Evolutionary conservation across 2,329 filamentous ascomycete species (phyloP), one percentile per base, ranked within the genome.

Genomic region (Orbilia brochopaga): DNA sequence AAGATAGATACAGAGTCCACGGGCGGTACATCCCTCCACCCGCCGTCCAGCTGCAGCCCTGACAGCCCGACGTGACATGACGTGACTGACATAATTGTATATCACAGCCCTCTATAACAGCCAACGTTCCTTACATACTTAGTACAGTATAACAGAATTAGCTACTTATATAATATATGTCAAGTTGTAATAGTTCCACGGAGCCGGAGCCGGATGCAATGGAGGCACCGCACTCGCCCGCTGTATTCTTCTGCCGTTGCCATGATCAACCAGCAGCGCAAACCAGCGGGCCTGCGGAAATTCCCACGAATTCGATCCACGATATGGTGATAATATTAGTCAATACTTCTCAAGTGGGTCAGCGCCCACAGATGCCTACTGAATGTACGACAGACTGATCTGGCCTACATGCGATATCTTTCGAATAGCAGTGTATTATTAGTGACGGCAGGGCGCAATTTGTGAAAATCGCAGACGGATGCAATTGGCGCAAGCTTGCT

Each of bases 151-250:
- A 4, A 44, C 6, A 7, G 40, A 4, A 10, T n/a, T 5, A 17
- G 40, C 40, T 7, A 44, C n/a, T n/a, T n/a, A n/a, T n/a, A n/a
- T n/a, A n/a, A n/a, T n/a, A n/a, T n/a, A n/a, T n/a, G n/a, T n/a
- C 5, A n/a, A 44, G 19, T 19, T 11, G 15, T 15, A 6, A 15
- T 42, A 13, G n/a, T 48, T 23, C 44, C 44, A 48, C 44, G 44
- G 44, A 48, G 44, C 19, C 8, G 17, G 44, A 2, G 5, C 37
- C 37, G 19, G 21, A 11, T 17, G 44, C 19, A 48, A 48, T 15
- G 44, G 44, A 48, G 44, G 19, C 17, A 2, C 44, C 44, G 44
- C 44, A 48, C 15, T 48, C 44, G 44, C 44, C 44, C 44, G 44
- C 44, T 10, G 11, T n/a, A n/a, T n/a, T n/a, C n/a, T n/a, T n/a